Evolutionary conservation across 2,329 filamentous ascomycete genomes (phyloP).

Genomic region (Escovopsis sp.): DNA sequence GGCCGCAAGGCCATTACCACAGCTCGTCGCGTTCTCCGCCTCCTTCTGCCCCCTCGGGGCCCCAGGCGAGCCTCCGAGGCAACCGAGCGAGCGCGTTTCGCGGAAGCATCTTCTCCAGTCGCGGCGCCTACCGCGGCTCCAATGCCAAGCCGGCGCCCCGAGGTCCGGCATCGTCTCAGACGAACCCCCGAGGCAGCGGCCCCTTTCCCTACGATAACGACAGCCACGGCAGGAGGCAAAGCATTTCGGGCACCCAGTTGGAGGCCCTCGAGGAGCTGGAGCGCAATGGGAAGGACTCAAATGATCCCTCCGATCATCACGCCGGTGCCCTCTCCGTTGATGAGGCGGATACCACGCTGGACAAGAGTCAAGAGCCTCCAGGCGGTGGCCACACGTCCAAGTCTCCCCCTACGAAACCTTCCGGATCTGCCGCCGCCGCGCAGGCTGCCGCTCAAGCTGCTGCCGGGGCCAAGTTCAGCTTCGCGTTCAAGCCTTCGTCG

Average conservation of each 20-base stretch:
- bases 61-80: slow-evolving; percentile 27
- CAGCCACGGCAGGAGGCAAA: slow-evolving; percentile 8
- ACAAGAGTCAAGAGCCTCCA: slow-evolving; percentile 33
- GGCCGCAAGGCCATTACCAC: slow-evolving; percentile 31
- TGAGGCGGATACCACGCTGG: slow-evolving; percentile 1
- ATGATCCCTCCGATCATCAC: background rate
- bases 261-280: slow-evolving; percentile 7
- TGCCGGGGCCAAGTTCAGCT: slow-evolving; percentile 66
- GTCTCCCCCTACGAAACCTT: slow-evolving; percentile 35
- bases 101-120: slow-evolving; percentile 36
- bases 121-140: slow-evolving; percentile 39
- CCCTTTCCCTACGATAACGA: slow-evolving; percentile 5
- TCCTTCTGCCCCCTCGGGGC: slow-evolving; percentile 41
- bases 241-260: slow-evolving; percentile 4
- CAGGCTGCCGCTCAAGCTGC: too few species aligned
- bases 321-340: slow-evolving; percentile 1
- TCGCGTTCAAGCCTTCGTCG: slow-evolving; percentile 69
- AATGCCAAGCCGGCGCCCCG: slow-evolving; percentile 57
- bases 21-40: slow-evolving; percentile 32
- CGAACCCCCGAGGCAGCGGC: slow-evolving; percentile 8
- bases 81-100: slow-evolving; percentile 43
- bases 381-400: slow-evolving; percentile 22
- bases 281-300: slow-evolving; percentile 7
- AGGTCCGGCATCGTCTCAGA: slow-evolving; percentile 33
- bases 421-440: slow-evolving; percentile 25